Evolutionary conservation across 805 yeast genomes (phyloP), one percentile per base, ranked within the genome.

Genomic region (Scheffersomyces stipitis): DNA sequence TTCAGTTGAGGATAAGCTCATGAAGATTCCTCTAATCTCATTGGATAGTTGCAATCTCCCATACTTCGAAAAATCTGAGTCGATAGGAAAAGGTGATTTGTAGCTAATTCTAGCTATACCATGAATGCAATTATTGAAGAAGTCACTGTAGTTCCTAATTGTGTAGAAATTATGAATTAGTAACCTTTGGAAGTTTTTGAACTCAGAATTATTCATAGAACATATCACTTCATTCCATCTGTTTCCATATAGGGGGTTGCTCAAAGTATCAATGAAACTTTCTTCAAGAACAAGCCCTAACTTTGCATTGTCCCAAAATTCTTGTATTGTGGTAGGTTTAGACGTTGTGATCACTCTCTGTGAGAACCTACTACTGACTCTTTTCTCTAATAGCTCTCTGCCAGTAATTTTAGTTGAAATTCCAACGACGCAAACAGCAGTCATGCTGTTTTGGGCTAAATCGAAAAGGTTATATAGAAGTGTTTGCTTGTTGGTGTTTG

Each of bases 311-410:
- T 57, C 51, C 59, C 76, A 64, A 47, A 83, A 86, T 10, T 67
- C 73, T 1, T 72, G 77, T 2, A 78, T 48, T 2, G 65, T 57
- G 1, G 48, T 45, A 0, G 81, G 69, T 33, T 79, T 80, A 17
- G 76, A 75, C 26, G 88, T 66, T 13, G 73, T 72, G 16, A 89
- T 71, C 2, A 84, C 61, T 33, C 95, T 66, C 54, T 91, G 96
- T 13, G 93, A 81, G 57, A 90, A 93, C 45, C 99, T 67, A 38
- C 95, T 83, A 47, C 88, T 75, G 1, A 93, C 98, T 51, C 99
- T 73, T 54, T 91, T 93, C 54, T 93, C 99, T 31, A 93, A 66
- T 49, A 79, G 70, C 49, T 91, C 97, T 33, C 90, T 70, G 0
- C 88, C 74, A 4, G 86, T 86, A 33, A 87, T 68, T 36, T 83